Percentiles rank a stretch among this genome's conserved stretches.
phyloP scores from a whole-genome alignment of 2,329 filamentous ascomycete species.

The Pezicula carpinea region DNA sequence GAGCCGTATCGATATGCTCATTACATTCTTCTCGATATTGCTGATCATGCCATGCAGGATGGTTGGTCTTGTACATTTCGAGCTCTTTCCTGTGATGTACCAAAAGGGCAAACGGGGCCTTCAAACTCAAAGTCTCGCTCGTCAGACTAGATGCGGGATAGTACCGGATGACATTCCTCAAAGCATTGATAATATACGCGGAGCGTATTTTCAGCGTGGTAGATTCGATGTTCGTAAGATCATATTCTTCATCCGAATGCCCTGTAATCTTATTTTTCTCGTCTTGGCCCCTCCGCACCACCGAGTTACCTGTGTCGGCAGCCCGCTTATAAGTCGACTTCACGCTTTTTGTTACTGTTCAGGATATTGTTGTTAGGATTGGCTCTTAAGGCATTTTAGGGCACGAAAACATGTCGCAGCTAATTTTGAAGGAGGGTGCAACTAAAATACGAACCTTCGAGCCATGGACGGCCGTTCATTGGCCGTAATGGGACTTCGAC shows the following conservation, averaged over 20 bases:
- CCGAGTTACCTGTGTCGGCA: neutral
- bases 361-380: no score
- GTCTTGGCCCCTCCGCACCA: neutral
- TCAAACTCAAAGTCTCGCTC: neutral
- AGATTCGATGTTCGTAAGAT: slow-evolving; percentile 1
- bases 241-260: neutral
- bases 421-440: no score
- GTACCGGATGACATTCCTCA: slow-evolving; percentile 13
- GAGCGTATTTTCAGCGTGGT: slow-evolving; percentile 13
- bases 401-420: no score
- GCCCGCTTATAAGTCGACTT: neutral
- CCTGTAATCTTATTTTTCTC: neutral
- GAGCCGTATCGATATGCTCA: slow-evolving; percentile 6
- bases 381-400: no score
- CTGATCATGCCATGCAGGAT: slow-evolving; percentile 1
- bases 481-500: neutral
- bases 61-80: slow-evolving; percentile 3
- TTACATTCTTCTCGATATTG: neutral
- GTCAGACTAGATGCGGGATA: slow-evolving; percentile 5
- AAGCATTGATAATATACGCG: slow-evolving; percentile 9
- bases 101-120: slow-evolving; percentile 32
- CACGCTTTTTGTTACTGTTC: neutral
- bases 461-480: neutral
- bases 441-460: no score
- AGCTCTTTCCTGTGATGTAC: slow-evolving; percentile 15